Percentiles rank a stretch among this genome's conserved stretches.
Conservation (phyloP, 305 asterid species). For the Rubia tinctorum region DNA sequence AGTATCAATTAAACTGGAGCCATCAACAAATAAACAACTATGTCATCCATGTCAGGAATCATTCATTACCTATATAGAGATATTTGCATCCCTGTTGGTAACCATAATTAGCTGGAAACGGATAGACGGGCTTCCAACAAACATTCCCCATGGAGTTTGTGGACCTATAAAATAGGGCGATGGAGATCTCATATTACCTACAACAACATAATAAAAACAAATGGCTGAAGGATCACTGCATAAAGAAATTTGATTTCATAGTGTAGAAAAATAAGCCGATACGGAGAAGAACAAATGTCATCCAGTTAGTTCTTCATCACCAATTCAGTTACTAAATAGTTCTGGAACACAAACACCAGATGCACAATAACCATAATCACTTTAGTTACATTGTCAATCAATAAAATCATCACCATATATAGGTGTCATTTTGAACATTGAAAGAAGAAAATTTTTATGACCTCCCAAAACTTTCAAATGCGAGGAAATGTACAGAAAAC, state of each 20-base stretch:
- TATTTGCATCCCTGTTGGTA: constrained; percentile 34
- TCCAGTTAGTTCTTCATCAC: background rate
- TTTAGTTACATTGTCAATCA: background rate
- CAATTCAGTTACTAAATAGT: background rate
- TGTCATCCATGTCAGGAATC: background rate
- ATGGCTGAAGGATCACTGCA: background rate
- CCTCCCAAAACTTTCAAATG: background rate
- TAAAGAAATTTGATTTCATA: background rate
- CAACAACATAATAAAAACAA: background rate
- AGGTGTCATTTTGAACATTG: background rate
- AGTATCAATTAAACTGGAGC: background rate
- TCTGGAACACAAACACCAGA: background rate
- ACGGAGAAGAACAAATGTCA: background rate
- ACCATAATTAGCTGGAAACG: constrained; percentile 28
- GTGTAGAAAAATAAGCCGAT: background rate
- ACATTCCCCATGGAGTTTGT: constrained; percentile 23
- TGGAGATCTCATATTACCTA: constrained; percentile 27
- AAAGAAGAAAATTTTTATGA: too few relatives aligned
- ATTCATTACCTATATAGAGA: constrained; percentile 32
- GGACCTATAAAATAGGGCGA: constrained; percentile 23
- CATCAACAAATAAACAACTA: background rate
- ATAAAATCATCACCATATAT: too few relatives aligned
- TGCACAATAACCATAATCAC: background rate
- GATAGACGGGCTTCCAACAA: constrained; percentile 29
- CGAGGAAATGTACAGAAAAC: background rate